Evolutionary conservation across 1,284 basidiomycete genomes (phyloP), one percentile per base, ranked within the genome.

Genomic region (Ganoderma lingzhi): DNA sequence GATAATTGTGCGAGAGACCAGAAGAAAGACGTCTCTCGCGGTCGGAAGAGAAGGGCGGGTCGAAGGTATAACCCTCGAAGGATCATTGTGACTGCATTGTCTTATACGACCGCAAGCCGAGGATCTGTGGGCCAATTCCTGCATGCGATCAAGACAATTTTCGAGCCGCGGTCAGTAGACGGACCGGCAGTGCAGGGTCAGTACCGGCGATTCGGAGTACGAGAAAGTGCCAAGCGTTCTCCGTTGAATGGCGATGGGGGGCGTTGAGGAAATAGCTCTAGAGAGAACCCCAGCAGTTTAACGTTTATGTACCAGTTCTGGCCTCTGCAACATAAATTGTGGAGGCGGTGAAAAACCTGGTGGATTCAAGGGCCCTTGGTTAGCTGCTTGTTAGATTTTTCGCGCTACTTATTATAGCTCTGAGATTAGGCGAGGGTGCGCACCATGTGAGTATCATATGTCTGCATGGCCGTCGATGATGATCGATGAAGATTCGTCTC

Each of bases 131-230:
- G 35, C 35, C 3, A 35, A 35, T 35, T 35, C 35, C 35, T 35
- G 35, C 35, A 76, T 55, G 10, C 79, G 56, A 45, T 45, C 44
- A 45, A 45, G 44, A 19, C 44, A 45, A 45, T 2, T 4, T 45
- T 19, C 44, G 17, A 19, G 44, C 44, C 17, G 44, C 15, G 17
- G 44, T 45, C 44, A 42, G 10, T 42, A 42, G 41, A 42, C 41
- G 10, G 14, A 42, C 10, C 44, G 44, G 44, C 17, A 19, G 44
- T 45, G 44, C 44, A 45, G 19, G 44, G 44, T 6, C 6, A 19
- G 44, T 45, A 19, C 6, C 6, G 44, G 14, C 10, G 17, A 45
- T 3, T 45, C 41, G 10, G 14, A 42, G 41, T 42, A 4, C 35
- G 35, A 8, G 35, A 3, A 35, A 35, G 44, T 19, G 44, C 44